Evolutionary conservation across 176 grass and related monocot species (phyloP).

Genomic region (Zea luxurians): DNA sequence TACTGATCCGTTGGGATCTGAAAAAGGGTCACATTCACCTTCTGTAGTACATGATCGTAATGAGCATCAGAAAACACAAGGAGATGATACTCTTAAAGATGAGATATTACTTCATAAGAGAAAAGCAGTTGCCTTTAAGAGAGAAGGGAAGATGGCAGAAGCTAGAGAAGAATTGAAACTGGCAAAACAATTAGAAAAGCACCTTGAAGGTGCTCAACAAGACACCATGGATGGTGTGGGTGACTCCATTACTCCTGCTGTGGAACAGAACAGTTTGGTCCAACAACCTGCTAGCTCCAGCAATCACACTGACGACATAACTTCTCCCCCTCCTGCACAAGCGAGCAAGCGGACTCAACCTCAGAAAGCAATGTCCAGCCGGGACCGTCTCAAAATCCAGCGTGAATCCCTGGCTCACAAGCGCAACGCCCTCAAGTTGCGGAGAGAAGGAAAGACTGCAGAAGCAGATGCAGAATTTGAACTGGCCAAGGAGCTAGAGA

Average conservation of each 20-base stretch:
- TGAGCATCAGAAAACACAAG: constrained; percentile 38
- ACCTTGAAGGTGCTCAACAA: constrained; percentile 51
- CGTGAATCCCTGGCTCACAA: constrained; percentile 88
- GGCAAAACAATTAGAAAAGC: constrained; percentile 76
- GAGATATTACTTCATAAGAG: constrained; percentile 81
- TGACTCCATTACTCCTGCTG: constrained; percentile 16
- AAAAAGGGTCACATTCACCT: constrained; percentile 42
- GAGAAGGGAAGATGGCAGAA: constrained; percentile 84
- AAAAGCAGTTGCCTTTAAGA: constrained; percentile 79
- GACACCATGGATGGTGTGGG: background rate
- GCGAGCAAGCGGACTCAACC: constrained; percentile 44
- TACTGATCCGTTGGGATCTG: constrained; percentile 24
- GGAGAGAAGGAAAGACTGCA: constrained; percentile 77
- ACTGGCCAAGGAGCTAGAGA: constrained; percentile 78
- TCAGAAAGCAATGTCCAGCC: constrained; percentile 65
- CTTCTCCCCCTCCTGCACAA: constrained; percentile 33
- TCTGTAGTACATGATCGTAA: constrained; percentile 31
- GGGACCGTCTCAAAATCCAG: constrained; percentile 83
- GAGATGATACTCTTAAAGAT: constrained; percentile 53
- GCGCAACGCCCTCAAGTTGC: constrained; percentile 83
- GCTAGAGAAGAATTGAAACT: constrained; percentile 83
- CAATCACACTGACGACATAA: background rate
- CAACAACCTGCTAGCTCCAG: constrained; percentile 29
- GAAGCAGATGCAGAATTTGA: constrained; percentile 89
- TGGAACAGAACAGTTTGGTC: constrained; percentile 37